Evolutionary conservation across 2,329 filamentous ascomycete genomes (phyloP).

Genomic region (Sarocladium brachiariae): DNA sequence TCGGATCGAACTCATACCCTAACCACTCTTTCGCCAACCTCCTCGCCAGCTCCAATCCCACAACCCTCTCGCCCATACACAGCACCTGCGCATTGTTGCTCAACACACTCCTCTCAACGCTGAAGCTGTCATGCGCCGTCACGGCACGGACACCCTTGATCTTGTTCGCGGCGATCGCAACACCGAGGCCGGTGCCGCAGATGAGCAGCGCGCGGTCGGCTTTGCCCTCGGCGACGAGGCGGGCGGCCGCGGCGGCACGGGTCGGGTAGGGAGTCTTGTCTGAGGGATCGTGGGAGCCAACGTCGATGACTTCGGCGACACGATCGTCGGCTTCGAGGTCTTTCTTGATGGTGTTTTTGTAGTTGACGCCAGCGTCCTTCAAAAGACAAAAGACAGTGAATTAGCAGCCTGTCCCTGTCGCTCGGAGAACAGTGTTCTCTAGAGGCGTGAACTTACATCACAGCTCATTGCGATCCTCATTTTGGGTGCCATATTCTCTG

Average conservation of each 20-base stretch:
- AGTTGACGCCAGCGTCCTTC: conserved; percentile 65
- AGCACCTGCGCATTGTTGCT: conserved; percentile 85
- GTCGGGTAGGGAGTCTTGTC: conserved; percentile 82
- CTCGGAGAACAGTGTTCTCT: too few relatives aligned
- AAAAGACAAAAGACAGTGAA: too few relatives aligned
- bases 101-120: conserved; percentile 70
- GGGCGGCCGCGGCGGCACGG: conserved; percentile 65
- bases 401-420: too few relatives aligned
- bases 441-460: conserved; percentile 39
- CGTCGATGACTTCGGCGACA: conserved; percentile 64
- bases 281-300: conserved; percentile 57
- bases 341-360: conserved; percentile 72
- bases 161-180: conserved; percentile 87
- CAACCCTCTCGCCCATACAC: conserved; percentile 78
- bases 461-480: conserved; percentile 49
- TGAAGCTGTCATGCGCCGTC: conserved; percentile 81
- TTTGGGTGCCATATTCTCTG: conserved; percentile 34
- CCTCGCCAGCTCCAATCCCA: conserved; percentile 74
- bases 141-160: conserved; percentile 79
- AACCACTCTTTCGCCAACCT: conserved; percentile 76
- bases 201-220: conserved; percentile 75
- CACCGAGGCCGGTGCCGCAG: conserved; percentile 80
- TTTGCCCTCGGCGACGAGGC: conserved; percentile 52
- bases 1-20: conserved; percentile 70
- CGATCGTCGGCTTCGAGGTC: conserved; percentile 62